Conservation (phyloP, 768 basidiomycete genomes). For the Tephrocybe sp. region DNA sequence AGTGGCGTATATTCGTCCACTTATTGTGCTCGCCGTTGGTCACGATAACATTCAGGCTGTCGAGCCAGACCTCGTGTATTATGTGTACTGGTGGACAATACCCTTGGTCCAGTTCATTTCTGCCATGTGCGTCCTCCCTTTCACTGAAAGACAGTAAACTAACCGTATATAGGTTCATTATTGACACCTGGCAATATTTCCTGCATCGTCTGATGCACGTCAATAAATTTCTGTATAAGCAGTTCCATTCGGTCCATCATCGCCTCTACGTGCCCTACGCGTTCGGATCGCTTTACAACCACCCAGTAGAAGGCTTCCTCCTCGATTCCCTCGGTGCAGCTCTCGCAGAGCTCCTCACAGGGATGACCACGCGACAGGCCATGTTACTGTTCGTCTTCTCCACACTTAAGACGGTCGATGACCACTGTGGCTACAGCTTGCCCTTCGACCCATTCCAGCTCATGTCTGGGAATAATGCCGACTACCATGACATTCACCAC, state of each 20-base stretch:
- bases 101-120: conserved; percentile 70
- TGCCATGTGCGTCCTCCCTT: conserved; percentile 72
- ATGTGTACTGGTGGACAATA: conserved; percentile 92
- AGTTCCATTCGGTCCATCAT: conserved; percentile 94
- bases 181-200: conserved; percentile 99
- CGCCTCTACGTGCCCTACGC: conserved; percentile 96
- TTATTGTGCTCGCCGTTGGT: conserved; percentile 41
- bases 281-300: conserved; percentile 96
- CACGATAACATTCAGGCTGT: conserved; percentile 39
- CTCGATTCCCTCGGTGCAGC: conserved; percentile 83
- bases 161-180: conserved; percentile 63
- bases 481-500: conserved; percentile 98
- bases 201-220: conserved; percentile 90
- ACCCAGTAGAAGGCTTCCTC: conserved; percentile 91
- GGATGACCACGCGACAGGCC: conserved; percentile 81
- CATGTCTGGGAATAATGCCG: conserved; percentile 85
- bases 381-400: conserved; percentile 81
- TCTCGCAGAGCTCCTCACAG: conserved; percentile 67
- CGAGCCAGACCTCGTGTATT: conserved; percentile 46
- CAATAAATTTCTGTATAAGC: conserved; percentile 88
- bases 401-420: conserved; percentile 92
- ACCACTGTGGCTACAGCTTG: conserved; percentile 89
- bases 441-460: conserved; percentile 93
- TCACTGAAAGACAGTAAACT: conserved; percentile 1
- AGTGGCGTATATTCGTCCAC: conserved; percentile 37